Base-by-base conservation (phyloP, 2,329 filamentous ascomycete genomes). In the Aspergillus phoenicis region DNA sequence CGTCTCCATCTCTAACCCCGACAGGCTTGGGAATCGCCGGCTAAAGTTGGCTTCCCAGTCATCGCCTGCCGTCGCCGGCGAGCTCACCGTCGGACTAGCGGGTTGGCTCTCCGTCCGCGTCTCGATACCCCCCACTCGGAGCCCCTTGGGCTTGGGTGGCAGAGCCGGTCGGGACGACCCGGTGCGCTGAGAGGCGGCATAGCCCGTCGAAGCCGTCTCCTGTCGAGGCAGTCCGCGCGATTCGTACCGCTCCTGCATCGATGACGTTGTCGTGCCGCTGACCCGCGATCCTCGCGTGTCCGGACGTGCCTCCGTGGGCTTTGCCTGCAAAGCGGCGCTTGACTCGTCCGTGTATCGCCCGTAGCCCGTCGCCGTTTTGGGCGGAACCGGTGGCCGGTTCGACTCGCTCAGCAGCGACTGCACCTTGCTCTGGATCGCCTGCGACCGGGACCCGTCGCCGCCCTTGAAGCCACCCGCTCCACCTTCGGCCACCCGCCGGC, bases 401-500 rank as follows among this genome's bases (percentile, higher is more conserved):
- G 89, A 91, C 70, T 97, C 93, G 62, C 88, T 69, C 15, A 99
- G 80, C 53, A 98, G 81, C 53, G 87, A 91, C 78, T 96, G 91
- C 58, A 99, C 91, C 65, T 94, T 89, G 71, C 91, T 93, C 74
- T 98, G 93, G 68, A 99, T 99, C 26, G 89, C 91, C n/a, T 88
- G 85, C 17, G 93, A 92, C 82, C 85, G 71, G 78, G 84, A 75
- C 82, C 86, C 59, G 83, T 85, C 58, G 77, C 77, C 15, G 78
- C 80, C 17, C 78, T 74, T 47, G 75, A 80, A 77, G 47, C 80
- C 81, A 20, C 81, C 77, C 39, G 79, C 77, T n/a, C 83, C 85
- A 57, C 85, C 82, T 55, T 87, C 84, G 1, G 89, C 86, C 41
- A 97, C 80, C 22, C 90, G 87, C 68, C 88, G 87, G 36, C 90